Conservation (phyloP, 2,329 filamentous ascomycete species). For the Cladophialophora bantiana region DNA sequence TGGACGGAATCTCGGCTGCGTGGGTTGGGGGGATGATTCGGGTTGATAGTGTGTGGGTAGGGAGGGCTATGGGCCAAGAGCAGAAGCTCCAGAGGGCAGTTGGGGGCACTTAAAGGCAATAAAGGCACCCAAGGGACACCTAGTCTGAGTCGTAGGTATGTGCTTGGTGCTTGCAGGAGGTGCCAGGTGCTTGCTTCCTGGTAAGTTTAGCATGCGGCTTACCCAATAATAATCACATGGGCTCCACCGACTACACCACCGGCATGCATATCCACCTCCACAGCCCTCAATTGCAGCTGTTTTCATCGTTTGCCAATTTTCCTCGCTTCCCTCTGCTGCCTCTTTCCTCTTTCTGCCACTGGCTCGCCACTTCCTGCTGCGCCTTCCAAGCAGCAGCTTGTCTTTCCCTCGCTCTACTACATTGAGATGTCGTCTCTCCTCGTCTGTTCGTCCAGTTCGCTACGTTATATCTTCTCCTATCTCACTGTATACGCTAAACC, state of each 20-base stretch:
- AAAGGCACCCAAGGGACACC: too few relatives aligned
- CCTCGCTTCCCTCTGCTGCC: conserved; percentile 1
- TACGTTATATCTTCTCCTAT: background rate
- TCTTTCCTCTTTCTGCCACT: conserved; percentile 3
- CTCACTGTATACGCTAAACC: background rate
- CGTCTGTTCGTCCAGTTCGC: background rate
- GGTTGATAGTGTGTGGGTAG: background rate
- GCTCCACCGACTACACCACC: background rate
- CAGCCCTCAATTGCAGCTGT: background rate
- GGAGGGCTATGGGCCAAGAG: background rate
- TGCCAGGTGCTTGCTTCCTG: background rate
- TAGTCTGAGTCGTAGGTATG: too few relatives aligned
- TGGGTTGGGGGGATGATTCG: background rate
- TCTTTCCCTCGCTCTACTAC: background rate
- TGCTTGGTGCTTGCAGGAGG: too few relatives aligned
- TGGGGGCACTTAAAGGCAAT: background rate
- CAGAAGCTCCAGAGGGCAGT: background rate
- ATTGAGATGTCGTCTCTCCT: background rate
- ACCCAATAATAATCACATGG: conserved; percentile 2
- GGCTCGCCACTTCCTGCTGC: conserved; percentile 1
- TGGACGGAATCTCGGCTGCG: background rate
- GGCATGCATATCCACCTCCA: background rate
- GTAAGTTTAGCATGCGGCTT: conserved; percentile 6
- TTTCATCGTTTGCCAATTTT: background rate
- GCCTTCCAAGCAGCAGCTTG: background rate